Evolutionary conservation across 805 yeast genomes (phyloP).

Genomic region (Jamesozyma hellenica): DNA sequence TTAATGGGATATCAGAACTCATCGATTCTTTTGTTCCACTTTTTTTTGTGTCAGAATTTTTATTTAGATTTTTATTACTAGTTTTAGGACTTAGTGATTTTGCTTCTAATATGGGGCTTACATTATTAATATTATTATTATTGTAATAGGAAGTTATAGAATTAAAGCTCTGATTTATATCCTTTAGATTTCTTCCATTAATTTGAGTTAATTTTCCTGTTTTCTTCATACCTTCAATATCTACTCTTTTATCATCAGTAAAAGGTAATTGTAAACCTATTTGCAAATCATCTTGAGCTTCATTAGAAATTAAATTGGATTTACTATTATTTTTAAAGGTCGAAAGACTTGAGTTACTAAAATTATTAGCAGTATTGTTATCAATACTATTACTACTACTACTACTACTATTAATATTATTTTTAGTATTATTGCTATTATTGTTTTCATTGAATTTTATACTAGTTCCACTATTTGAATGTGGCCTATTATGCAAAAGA

Average conservation of each 20-base stretch:
- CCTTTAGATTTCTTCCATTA: background rate
- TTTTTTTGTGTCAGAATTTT: background rate
- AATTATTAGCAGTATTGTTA: slow-evolving; percentile 5
- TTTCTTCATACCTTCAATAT: background rate
- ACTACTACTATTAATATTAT: background rate
- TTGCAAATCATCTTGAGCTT: slow-evolving; percentile 6
- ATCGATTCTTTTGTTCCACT: background rate
- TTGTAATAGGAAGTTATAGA: too few relatives aligned
- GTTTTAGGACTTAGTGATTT: too few relatives aligned
- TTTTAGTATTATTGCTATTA: background rate
- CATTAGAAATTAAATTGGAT: background rate
- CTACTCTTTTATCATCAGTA: slow-evolving; percentile 22
- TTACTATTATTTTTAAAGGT: background rate
- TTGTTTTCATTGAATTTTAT: background rate
- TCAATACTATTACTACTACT: background rate
- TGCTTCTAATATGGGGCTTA: too few relatives aligned
- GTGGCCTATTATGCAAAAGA: slow-evolving; percentile 33
- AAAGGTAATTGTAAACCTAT: slow-evolving; percentile 29
- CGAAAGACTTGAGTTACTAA: slow-evolving; percentile 5
- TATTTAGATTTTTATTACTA: background rate
- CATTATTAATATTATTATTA: too few relatives aligned
- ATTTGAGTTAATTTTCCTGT: background rate
- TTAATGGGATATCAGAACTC: background rate
- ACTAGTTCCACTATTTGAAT: slow-evolving; percentile 44
- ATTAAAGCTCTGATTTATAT: too few relatives aligned